Conservation (phyloP, 768 basidiomycete genomes). For the Leccinum olivaceopallidum region DNA sequence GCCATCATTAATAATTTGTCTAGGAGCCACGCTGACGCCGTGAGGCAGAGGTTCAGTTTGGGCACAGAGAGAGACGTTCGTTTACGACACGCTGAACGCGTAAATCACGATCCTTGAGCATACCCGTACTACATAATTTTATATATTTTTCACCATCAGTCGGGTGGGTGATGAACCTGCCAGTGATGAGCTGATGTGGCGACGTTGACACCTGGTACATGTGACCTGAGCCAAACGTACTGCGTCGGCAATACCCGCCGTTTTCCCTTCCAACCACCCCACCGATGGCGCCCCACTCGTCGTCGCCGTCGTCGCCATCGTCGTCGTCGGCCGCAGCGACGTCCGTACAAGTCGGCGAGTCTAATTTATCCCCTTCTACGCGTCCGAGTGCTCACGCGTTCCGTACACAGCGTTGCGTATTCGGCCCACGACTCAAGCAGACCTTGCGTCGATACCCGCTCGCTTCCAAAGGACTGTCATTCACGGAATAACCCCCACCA, state of each 20-base stretch:
- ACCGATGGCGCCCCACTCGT: conserved; percentile 71
- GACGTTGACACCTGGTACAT: conserved; percentile 10
- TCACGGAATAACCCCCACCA: conserved; percentile 69
- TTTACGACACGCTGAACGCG: conserved; percentile 30
- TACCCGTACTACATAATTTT: conserved; percentile 38
- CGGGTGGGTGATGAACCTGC: neutral
- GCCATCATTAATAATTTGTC: neutral
- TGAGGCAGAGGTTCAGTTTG: conserved; percentile 1
- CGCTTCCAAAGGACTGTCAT: conserved; percentile 93
- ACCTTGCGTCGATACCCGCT: conserved; percentile 82
- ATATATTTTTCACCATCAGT: conserved; percentile 17
- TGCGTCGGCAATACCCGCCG: conserved; percentile 31
- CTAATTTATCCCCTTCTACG: neutral
- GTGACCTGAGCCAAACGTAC: conserved; percentile 22
- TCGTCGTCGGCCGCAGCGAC: conserved; percentile 64
- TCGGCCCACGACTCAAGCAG: conserved; percentile 82
- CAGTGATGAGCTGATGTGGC: conserved; percentile 1
- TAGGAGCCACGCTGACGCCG: conserved; percentile 9
- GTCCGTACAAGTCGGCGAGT: conserved; percentile 93
- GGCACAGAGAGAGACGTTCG: conserved; percentile 16
- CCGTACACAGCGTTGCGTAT: conserved; percentile 76
- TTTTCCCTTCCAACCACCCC: conserved; percentile 32
- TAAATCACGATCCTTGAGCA: conserved; percentile 36
- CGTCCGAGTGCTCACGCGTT: conserved; percentile 6
- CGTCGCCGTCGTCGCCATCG: conserved; percentile 61